Evolutionary conservation across 2,329 filamentous ascomycete genomes (phyloP), one percentile per base, ranked within the genome.

Genomic region (Thielaviopsis punctulata): DNA sequence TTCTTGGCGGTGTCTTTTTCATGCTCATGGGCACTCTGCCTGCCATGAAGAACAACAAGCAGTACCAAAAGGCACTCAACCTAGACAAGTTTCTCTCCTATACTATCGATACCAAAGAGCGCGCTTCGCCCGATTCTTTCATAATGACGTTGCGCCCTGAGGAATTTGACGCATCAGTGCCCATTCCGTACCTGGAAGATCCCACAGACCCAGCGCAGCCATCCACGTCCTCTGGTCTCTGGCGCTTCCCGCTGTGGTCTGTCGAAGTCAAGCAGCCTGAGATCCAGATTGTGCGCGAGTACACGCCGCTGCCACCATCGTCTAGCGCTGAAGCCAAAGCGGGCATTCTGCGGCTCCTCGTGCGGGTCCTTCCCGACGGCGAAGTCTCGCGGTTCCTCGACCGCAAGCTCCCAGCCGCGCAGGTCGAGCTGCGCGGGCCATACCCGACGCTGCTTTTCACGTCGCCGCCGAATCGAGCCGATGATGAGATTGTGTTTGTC

Each of bases 221-320:
- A 23, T 58, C 44, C 18, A 55, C 59, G 21, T 36, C 56, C n/a
- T 55, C 59, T 2, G 52, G 55, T 15, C 43, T 53, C 57, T 66
- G 67, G 66, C 58, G 57, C 10, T 57, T 76, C 52, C 83, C 84
- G 4, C 73, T 93, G 43, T 94, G 87, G 84, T 88, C 83, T 57
- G 82, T 96, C 30, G 84, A 95, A 69, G 80, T 95, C 62, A 95
- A 94, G 68, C 92, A 96, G 68, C 92, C 92, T 2, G 82, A 95
- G 64, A 68, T 96, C 53, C 89, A 95, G 66, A 94, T 98, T 59
- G 86, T 86, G 44, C 72, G 92, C 56, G 81, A 87, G 54, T 98
- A 98, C 66, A 96, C 92, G 3, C 88, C 90, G 0, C 70, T 98
- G 0, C 90, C 87, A 0, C 74, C 79, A 0, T 23, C 58, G 0